Evolutionary conservation across 306 rosid genomes (phyloP).

Genomic region (Abrus precatorius): DNA sequence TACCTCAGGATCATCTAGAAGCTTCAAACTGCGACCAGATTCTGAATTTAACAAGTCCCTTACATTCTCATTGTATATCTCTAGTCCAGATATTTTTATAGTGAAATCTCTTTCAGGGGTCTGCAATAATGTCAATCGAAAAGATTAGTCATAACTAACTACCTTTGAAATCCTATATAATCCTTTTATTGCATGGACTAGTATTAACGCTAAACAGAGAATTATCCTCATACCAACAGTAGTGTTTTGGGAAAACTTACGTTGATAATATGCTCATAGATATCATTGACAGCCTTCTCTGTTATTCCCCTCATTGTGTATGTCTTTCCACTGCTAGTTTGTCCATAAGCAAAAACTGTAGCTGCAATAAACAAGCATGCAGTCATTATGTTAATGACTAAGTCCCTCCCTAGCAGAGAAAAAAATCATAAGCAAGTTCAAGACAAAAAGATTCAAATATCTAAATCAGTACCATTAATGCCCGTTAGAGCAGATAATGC

Average conservation of each 20-base stretch:
- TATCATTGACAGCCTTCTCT: constrained; percentile 96
- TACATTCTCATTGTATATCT: constrained; percentile 97
- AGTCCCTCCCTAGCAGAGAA: not conserved
- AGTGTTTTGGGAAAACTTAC: constrained; percentile 58
- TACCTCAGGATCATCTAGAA: constrained; percentile 99
- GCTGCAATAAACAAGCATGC: constrained; percentile 63
- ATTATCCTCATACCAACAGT: constrained; percentile 4
- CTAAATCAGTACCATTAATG: constrained; percentile 75
- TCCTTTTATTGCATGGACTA: not conserved
- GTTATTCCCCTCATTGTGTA: constrained; percentile 99
- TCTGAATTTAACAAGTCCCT: constrained; percentile 92
- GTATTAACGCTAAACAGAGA: constrained; percentile 30
- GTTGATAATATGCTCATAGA: constrained; percentile 82
- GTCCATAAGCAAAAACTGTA: constrained; percentile 97
- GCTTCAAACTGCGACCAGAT: constrained; percentile 90
- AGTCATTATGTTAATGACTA: constrained; percentile 16
- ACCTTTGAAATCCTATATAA: constrained; percentile 11
- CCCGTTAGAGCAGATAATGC: constrained; percentile 96
- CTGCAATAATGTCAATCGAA: constrained; percentile 59
- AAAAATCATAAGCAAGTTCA: not conserved
- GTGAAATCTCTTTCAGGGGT: constrained; percentile 90
- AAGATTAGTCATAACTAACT: constrained; percentile 26
- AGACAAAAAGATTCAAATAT: constrained; percentile 15
- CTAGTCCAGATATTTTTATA: constrained; percentile 92
- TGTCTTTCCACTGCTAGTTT: constrained; percentile 99